phyloP scores from a whole-genome alignment of 1,284 basidiomycete genomes.

The Pseudozyma hubeiensis region DNA sequence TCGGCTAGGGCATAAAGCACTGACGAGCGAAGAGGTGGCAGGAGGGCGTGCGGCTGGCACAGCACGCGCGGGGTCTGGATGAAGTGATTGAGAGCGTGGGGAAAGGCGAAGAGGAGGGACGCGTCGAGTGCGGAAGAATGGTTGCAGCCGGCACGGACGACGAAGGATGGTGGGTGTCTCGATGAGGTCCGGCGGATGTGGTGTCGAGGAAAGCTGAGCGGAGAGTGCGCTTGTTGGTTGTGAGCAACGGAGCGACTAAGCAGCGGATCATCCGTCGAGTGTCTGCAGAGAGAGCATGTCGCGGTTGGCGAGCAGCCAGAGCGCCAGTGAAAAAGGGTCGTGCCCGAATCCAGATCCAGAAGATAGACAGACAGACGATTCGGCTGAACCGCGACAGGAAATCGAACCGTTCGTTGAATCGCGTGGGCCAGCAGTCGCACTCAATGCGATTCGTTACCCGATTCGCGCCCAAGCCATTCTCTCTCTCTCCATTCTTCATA shows the following conservation, averaged over 20 bases:
- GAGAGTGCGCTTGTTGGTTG: neutral
- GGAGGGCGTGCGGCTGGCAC: neutral
- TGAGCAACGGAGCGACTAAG: neutral
- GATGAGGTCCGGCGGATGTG: neutral
- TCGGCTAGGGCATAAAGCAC: constrained; percentile 3
- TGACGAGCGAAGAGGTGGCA: neutral
- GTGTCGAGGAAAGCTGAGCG: neutral
- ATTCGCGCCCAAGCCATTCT: constrained; percentile 5
- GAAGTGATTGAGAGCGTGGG: neutral
- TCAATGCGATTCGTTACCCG: neutral
- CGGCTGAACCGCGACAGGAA: constrained; percentile 9
- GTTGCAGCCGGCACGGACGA: neutral
- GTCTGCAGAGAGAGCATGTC: constrained; percentile 8
- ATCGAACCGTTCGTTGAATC: neutral
- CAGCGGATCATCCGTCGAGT: neutral
- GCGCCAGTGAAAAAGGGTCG: constrained; percentile 11
- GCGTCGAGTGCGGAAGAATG: neutral
- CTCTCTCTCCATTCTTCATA: too few relatives aligned
- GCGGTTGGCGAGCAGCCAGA: constrained; percentile 1
- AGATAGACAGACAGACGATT: constrained; percentile 5
- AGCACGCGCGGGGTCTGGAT: neutral
- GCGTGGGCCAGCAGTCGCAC: neutral
- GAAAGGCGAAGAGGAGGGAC: neutral
- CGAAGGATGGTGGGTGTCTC: neutral
- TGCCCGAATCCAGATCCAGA: constrained; percentile 7